Conservation (phyloP, 331 rosid species). For the Quercus lobata region DNA sequence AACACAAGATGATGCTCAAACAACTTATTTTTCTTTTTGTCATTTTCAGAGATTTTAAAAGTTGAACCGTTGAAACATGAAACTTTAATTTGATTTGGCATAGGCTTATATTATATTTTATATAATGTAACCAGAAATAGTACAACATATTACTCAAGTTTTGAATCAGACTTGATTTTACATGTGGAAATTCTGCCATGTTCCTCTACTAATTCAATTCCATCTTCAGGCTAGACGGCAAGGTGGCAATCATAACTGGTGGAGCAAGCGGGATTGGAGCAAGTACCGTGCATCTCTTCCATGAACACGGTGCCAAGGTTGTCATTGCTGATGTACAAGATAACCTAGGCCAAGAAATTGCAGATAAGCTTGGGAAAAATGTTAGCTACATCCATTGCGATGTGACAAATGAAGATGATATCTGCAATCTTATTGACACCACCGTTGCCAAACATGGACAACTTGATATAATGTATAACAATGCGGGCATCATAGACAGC, state of each 20-base stretch:
- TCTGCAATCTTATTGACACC: conserved; percentile 15
- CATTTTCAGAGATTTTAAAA: no score
- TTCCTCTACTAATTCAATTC: neutral
- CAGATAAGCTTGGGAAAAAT: conserved; percentile 1
- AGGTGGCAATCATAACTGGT: conserved; percentile 27
- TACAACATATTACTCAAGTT: no score
- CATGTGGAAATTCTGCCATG: no score
- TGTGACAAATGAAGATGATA: conserved; percentile 22
- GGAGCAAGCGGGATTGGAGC: conserved; percentile 27
- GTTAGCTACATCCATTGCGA: conserved; percentile 21
- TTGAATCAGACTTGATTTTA: no score
- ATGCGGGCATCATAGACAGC: neutral
- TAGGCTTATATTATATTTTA: no score
- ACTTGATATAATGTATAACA: conserved; percentile 31
- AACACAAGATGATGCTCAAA: no score
- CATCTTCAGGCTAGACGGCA: conserved; percentile 13
- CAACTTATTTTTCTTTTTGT: no score
- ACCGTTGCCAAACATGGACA: conserved; percentile 11
- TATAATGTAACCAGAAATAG: no score
- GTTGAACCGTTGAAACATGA: no score
- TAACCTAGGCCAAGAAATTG: conserved; percentile 3
- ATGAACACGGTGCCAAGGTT: conserved; percentile 28
- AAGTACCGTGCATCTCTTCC: conserved; percentile 22
- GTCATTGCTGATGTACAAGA: conserved; percentile 29
- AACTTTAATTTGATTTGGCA: no score